Percentiles rank a stretch among this genome's conserved stretches.
These are phyloP conservation scores for Paulinella micropora DNA, from an alignment of 78 protist genomes.

Conservation along the genomic window DNA sequence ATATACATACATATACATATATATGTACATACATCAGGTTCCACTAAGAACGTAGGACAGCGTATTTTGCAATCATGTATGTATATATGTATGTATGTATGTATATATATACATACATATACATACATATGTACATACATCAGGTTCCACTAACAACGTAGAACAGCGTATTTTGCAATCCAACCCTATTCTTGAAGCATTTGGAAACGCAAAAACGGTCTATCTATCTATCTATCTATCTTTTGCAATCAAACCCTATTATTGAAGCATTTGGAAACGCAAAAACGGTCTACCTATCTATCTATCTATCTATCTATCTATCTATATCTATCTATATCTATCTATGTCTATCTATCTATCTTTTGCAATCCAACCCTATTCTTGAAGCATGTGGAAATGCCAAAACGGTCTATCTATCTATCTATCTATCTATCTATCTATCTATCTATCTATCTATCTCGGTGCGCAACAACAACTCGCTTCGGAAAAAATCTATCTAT, in stretches of 20 bases:
- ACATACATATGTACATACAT: not conserved
- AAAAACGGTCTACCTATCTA: not conserved
- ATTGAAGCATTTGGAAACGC: not conserved
- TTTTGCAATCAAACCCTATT: not conserved
- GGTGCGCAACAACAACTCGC: too few relatives aligned
- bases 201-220: not conserved
- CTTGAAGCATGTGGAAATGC: not conserved
- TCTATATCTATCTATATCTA: too few relatives aligned
- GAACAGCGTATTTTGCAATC: not conserved
- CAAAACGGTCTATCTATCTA: not conserved
- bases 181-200: not conserved
- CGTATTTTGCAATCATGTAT: not conserved
- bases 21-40: not conserved
- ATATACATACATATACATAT: not conserved
- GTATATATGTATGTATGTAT: not conserved
- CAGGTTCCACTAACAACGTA: not conserved
- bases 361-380: not conserved
- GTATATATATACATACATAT: not conserved
- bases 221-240: too few relatives aligned
- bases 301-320: too few relatives aligned
- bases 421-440: too few relatives aligned
- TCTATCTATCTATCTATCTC: too few relatives aligned
- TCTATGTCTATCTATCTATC: too few relatives aligned
- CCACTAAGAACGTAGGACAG: not conserved
- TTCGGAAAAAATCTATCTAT: too few relatives aligned